Conservation (phyloP, 441 rosid genomes). For the Lepidium campestre region DNA sequence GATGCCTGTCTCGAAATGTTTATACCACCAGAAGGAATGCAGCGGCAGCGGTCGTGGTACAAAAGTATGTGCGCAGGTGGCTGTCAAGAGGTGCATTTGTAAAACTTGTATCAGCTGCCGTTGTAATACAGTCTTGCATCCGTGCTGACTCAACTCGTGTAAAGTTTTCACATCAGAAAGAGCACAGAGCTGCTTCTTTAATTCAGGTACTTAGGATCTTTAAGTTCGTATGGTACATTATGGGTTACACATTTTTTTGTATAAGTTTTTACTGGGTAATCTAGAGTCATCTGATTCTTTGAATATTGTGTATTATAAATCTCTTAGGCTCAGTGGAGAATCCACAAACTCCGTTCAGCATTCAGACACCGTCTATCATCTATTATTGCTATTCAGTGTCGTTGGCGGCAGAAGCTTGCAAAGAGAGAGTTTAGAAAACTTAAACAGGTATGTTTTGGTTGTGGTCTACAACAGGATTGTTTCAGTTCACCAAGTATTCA, state of each 20-base stretch:
- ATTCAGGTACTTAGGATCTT: conserved; percentile 58
- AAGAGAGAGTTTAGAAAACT: conserved; percentile 77
- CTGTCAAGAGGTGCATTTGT: conserved; percentile 43
- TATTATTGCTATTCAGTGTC: conserved; percentile 80
- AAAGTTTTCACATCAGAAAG: conserved; percentile 49
- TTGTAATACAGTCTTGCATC: conserved; percentile 59
- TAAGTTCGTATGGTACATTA: not conserved
- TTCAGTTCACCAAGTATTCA: not conserved
- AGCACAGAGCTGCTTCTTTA: conserved; percentile 55
- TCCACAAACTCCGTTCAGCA: conserved; percentile 65
- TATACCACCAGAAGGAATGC: conserved; percentile 54
- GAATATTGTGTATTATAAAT: too few relatives aligned
- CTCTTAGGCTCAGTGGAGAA: conserved; percentile 73
- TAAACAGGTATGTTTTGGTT: conserved; percentile 47
- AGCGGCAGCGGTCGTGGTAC: conserved; percentile 73
- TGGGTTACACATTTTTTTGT: not conserved
- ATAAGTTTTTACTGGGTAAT: not conserved
- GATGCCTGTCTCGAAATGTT: conserved; percentile 64
- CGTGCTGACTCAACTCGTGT: conserved; percentile 61
- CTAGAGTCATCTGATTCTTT: not conserved
- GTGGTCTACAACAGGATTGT: conserved; percentile 8
- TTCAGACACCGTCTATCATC: conserved; percentile 51
- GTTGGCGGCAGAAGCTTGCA: conserved; percentile 88
- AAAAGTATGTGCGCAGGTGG: conserved; percentile 68
- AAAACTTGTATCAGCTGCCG: conserved; percentile 47